These are phyloP conservation scores for Leccinum subgranulosum DNA, from an alignment of 768 basidiomycete genomes.

Conservation along the genomic window DNA sequence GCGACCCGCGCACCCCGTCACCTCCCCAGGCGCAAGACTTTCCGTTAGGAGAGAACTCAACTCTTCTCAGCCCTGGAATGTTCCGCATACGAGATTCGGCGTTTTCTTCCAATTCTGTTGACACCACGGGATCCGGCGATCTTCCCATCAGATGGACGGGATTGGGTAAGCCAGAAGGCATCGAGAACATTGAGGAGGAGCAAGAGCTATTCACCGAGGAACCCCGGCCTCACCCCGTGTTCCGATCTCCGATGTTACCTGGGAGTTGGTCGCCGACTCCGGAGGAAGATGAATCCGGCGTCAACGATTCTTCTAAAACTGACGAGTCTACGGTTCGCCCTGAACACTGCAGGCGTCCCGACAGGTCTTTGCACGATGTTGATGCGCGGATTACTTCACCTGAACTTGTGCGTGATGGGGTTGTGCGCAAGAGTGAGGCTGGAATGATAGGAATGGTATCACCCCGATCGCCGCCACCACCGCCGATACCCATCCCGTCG, in stretches of 20 bases:
- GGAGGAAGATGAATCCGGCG: slow-evolving; percentile 45
- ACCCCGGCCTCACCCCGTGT: slow-evolving; percentile 20
- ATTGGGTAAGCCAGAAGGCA: slow-evolving; percentile 35
- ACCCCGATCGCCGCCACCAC: slow-evolving; percentile 23
- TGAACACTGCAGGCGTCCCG: slow-evolving; percentile 27
- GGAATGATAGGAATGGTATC: slow-evolving; percentile 54
- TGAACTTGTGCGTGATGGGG: slow-evolving; percentile 43
- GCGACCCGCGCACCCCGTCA: slow-evolving; percentile 24
- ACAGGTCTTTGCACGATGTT: slow-evolving; percentile 46
- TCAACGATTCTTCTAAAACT: slow-evolving; percentile 23
- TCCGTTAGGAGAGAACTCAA: slow-evolving; percentile 24
- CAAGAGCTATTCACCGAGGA: slow-evolving; percentile 28
- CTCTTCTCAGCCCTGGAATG: slow-evolving; percentile 52
- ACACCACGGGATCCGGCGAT: slow-evolving; percentile 44
- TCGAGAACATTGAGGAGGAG: slow-evolving; percentile 36
- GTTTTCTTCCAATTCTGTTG: slow-evolving; percentile 47
- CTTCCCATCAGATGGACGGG: slow-evolving; percentile 66
- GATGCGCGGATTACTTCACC: slow-evolving; percentile 51
- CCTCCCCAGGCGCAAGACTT: slow-evolving; percentile 22
- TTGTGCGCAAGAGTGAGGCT: slow-evolving; percentile 59
- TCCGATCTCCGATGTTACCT: slow-evolving; percentile 41
- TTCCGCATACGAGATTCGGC: slow-evolving; percentile 62
- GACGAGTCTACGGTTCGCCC: slow-evolving; percentile 26
- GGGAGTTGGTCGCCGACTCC: slow-evolving; percentile 55
- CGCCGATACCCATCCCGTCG: slow-evolving; percentile 27